phyloP scores from a whole-genome alignment of 345 rosid genomes.

The Moricandia arvensis region DNA sequence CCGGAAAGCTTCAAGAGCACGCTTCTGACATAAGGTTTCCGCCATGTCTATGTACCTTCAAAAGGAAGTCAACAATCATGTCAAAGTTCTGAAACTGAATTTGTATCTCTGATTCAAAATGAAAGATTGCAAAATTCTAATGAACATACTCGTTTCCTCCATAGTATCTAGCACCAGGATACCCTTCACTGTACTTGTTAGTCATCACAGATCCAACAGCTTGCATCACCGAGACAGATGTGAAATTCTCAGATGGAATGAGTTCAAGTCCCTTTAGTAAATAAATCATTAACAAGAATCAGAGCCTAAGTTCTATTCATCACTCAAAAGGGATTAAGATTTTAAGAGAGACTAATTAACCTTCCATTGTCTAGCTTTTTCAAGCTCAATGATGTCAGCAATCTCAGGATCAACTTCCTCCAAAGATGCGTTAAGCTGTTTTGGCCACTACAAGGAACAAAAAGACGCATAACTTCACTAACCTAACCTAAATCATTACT shows the following conservation, averaged over 20 bases:
- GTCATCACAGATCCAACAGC: slow-evolving; percentile 99
- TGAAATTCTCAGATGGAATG: slow-evolving; percentile 97
- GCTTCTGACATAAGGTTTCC: slow-evolving; percentile 89
- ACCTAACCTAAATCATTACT: slow-evolving; percentile 12
- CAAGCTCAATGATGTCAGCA: slow-evolving; percentile 92
- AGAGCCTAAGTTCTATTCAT: neutral
- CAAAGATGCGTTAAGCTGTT: slow-evolving; percentile 88
- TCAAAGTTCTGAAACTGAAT: slow-evolving; percentile 8
- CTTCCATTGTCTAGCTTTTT: slow-evolving; percentile 99
- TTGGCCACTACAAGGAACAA: slow-evolving; percentile 72
- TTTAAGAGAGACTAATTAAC: slow-evolving; percentile 34
- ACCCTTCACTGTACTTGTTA: slow-evolving; percentile 99
- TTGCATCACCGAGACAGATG: slow-evolving; percentile 98
- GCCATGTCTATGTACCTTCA: slow-evolving; percentile 98
- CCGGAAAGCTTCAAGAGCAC: slow-evolving; percentile 91
- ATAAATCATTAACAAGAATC: slow-evolving; percentile 7
- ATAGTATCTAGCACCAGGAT: slow-evolving; percentile 98
- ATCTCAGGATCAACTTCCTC: slow-evolving; percentile 93
- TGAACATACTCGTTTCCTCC: slow-evolving; percentile 92
- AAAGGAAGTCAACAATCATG: neutral
- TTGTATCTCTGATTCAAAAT: neutral
- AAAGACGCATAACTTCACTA: neutral
- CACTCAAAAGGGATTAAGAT: neutral
- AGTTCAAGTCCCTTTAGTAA: slow-evolving; percentile 83
- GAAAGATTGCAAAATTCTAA: neutral